Base-by-base conservation (phyloP, 352 stramenopile genomes). In the Peronospora destructor region DNA sequence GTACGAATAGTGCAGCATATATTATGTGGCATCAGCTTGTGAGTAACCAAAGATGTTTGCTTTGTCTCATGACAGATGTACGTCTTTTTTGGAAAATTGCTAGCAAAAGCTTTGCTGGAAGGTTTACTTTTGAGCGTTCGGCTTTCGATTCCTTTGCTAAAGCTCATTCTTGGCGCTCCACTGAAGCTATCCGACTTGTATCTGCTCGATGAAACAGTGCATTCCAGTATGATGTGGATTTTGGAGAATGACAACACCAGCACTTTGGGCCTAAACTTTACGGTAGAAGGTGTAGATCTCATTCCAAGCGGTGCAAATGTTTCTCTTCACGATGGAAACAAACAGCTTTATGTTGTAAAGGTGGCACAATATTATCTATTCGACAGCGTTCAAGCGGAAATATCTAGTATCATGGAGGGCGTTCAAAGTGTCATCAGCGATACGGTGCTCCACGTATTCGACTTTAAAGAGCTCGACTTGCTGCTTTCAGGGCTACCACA, bases 391-490 rank as follows among this genome's bases (percentile, higher is more conserved):
- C 59, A 72, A 45, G 39, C 64, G 2, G 92, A 99, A 66, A 60
- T 98, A 10, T 78, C 70, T 35, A 93, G 59, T 19, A 64, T 91
- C 3, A 45, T 84, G 35, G 62, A 77, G 4, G 83, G 96, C 11
- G 91, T 99, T 39, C 96, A 92, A 50, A 95, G 97, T 49, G 83
- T 98, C 12, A 82, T 99, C 13, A 95, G 90, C 2, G 90, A 97
- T 53, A 81, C 87, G n/a, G 66, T 98, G 14, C 73, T 99, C 8
- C 94, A 96, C 35, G 72, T 98, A 9, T 98, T 99, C 59, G 96
- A 99, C 61, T 98, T 97, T 67, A 95, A 98, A 70, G 95, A 99
- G 71, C 69, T 99, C 1, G 82, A 90, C n/a, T 49, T 93, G 10
- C 36, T 93, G 29, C 45, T 93, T 6, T 87, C 76, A 2, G 83